These are phyloP conservation scores for Boletus reticulatus DNA, from an alignment of 768 basidiomycete genomes.

Conservation along the genomic window DNA sequence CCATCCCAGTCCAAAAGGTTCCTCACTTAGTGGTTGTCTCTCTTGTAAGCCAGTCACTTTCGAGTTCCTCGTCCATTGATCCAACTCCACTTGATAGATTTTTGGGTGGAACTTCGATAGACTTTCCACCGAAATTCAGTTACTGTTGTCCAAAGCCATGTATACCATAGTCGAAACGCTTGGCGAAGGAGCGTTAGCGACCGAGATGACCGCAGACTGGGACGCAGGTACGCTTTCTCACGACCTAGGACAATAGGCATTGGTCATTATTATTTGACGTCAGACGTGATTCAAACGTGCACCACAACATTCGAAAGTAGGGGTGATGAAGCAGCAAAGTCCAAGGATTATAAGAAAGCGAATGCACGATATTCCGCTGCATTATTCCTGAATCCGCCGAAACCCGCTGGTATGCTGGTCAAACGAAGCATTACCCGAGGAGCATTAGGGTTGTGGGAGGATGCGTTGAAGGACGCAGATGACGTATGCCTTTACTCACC, in stretches of 20 bases:
- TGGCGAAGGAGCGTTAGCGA: neutral
- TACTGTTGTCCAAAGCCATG: neutral
- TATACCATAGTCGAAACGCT: neutral
- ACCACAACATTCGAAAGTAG: too few relatives aligned
- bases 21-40: too few relatives aligned
- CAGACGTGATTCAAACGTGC: neutral
- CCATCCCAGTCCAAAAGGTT: too few relatives aligned
- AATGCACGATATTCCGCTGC: too few relatives aligned
- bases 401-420: too few relatives aligned
- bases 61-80: too few relatives aligned
- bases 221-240: neutral
- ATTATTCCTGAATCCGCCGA: too few relatives aligned
- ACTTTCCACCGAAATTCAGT: neutral
- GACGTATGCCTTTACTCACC: neutral
- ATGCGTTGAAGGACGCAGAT: constrained; percentile 16
- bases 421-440: too few relatives aligned
- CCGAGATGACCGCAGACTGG: neutral
- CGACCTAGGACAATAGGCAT: neutral
- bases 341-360: too few relatives aligned
- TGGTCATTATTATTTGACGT: neutral
- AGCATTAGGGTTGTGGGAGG: neutral
- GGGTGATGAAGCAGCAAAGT: too few relatives aligned
- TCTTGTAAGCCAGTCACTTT: too few relatives aligned
- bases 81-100: neutral
- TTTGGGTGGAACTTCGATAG: neutral